phyloP scores from a whole-genome alignment of 345 rosid genomes.

The Turnera subulata region DNA sequence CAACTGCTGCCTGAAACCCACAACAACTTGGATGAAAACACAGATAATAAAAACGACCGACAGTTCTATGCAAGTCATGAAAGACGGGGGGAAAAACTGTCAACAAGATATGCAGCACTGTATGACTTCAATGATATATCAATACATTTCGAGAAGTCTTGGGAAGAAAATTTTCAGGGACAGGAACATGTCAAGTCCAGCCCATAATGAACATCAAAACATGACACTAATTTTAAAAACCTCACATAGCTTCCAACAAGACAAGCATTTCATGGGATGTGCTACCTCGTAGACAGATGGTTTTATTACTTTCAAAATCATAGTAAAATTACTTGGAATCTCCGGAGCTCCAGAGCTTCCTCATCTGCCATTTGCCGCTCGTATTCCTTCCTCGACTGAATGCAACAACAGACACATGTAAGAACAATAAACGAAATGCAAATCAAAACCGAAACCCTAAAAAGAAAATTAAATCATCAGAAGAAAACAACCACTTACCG shows the following conservation, averaged over 20 bases:
- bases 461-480: no score
- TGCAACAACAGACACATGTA: slow-evolving; percentile 1
- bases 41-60: background rate
- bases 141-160: no score
- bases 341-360: slow-evolving; percentile 65
- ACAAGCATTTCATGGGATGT: no score
- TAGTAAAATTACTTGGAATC: slow-evolving; percentile 62
- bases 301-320: background rate
- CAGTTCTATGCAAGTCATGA: background rate
- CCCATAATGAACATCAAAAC: no score
- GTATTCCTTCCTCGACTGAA: slow-evolving; percentile 69
- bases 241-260: no score
- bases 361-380: slow-evolving; percentile 69
- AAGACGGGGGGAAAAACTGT: background rate
- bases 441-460: background rate
- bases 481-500: slow-evolving; percentile 42
- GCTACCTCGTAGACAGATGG: no score
- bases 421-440: background rate
- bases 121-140: background rate
- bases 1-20: slow-evolving; percentile 71
- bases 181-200: background rate
- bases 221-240: no score
- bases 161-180: background rate
- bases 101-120: background rate
- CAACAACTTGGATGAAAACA: slow-evolving; percentile 1